Evolutionary conservation across 371 early-diverging fungal species (phyloP), one percentile per base, ranked within the genome.

Genomic region (Actinomucor elegans): DNA sequence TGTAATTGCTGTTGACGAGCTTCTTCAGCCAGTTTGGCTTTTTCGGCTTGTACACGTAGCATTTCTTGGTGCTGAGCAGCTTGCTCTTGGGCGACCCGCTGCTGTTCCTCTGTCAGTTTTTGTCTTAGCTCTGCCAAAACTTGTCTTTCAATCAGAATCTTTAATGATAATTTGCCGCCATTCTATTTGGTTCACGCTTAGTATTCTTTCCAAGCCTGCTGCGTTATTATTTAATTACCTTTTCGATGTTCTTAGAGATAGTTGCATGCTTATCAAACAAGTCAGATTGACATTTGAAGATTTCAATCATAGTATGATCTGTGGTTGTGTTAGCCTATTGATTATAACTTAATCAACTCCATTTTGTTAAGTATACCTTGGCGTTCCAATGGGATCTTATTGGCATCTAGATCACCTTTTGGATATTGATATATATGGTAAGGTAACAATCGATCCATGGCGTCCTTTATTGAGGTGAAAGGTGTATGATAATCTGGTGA

Each of bases 401-500:
- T 81, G 3, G 74, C 61, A 29, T 86, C 81, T n/a, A 88, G 50
- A 43, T 81, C 85, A 20, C 63, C 57, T 12, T 80, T 72, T 1
- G 86, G 87, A 54, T 85, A 84, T 61, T 88, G 89, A 45, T 73
- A 89, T 27, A 90, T 74, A 48, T 90, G 89, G 58, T 78, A 90
- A 6, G 90, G 90, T 31, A 90, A 61, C 15, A 90, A 60, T 26
- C 90, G 75, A 48, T 79, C 64, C 31, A 88, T 70, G 1, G 77
- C 84, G 64, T 90, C 89, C 36, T 78, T 61, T 8, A 80, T 44
- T 1, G 83, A 86, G 2, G 45, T 42, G 44, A 89, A 90, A 2
- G 88, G 86, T 24, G 80, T 79, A 27, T 65, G 58, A 47, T 80
- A 80, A 45, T 88, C 81, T 1, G 80, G 78, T 10, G 53, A 50